Conservation (phyloP, 2,329 filamentous ascomycete species). For the Aspergillus floridensis region DNA sequence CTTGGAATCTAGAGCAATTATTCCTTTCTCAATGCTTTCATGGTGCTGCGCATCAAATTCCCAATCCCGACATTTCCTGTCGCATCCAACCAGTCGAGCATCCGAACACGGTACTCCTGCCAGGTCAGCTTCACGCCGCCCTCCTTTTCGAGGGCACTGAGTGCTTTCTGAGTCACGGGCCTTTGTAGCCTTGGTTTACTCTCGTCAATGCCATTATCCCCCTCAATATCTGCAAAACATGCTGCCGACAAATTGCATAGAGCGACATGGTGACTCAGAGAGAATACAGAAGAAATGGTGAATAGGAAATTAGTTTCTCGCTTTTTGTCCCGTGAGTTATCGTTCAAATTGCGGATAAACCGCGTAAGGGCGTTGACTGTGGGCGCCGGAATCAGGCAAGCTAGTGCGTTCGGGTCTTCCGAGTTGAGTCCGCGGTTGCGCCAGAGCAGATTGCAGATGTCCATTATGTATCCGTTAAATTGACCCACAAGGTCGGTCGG, state of each 20-base stretch:
- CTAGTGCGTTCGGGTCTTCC: constrained; percentile 60
- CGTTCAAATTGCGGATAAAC: constrained; percentile 43
- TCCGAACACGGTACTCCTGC: constrained; percentile 72
- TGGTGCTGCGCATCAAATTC: constrained; percentile 74
- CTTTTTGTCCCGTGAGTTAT: constrained; percentile 30
- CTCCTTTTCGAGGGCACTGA: constrained; percentile 60
- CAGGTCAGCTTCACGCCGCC: constrained; percentile 67
- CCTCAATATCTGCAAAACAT: constrained; percentile 50
- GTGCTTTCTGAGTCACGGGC: constrained; percentile 67
- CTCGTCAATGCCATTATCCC: constrained; percentile 35
- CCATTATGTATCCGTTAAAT: constrained; percentile 84
- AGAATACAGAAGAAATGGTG: constrained; percentile 44
- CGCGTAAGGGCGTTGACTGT: constrained; percentile 45
- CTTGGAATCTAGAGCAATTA: constrained; percentile 1
- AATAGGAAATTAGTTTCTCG: constrained; percentile 32
- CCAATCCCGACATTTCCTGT: constrained; percentile 65
- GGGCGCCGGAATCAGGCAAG: constrained; percentile 50
- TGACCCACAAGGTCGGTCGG: constrained; percentile 61
- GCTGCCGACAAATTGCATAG: constrained; percentile 47
- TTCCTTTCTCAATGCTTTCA: constrained; percentile 66
- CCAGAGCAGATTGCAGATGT: constrained; percentile 82
- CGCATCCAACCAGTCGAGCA: constrained; percentile 65
- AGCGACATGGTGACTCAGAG: constrained; percentile 47
- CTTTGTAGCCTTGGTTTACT: constrained; percentile 29
- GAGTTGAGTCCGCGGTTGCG: constrained; percentile 67